Base-by-base conservation (phyloP, 2,329 filamentous ascomycete genomes). In the Cryphonectria parasitica region DNA sequence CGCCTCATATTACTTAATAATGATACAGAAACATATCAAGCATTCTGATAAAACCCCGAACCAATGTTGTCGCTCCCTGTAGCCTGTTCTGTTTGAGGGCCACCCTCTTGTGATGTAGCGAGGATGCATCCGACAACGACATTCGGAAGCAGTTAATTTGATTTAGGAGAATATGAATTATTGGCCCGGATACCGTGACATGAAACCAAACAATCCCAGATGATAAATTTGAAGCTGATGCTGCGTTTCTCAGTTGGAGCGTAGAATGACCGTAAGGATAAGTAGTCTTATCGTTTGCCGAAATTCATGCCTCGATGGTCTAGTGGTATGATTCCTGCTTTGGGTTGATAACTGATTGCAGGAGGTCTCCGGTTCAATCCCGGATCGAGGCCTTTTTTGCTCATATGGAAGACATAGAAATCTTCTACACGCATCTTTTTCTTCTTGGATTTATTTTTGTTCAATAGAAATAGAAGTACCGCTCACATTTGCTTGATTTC, bases 241-340 rank as follows among this genome's bases (percentile, higher is more conserved):
- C 22, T 22, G 2, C 19, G 6, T 45, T 22, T 22, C 17, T 19
- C 15, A 45, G 19, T 17, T 19, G 6, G 22, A 22, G 43, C 43
- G 43, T 1, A 8, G 1, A n/a, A 2, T n/a, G 19, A n/a, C n/a
- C n/a, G n/a, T n/a, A n/a, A 19, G 19, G 17, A 49, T 49, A 49
- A 49, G 45, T 49, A n/a, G 45, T n/a, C 22, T n/a, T 8, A 49
- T 49, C 10, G 4, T 49, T n/a, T n/a, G 22, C 31, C 58, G 22
- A 19, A 36, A 63, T 15, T 8, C 8, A 25, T 15, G 61, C 61
- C 61, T 64, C 61, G 61, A 64, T 64, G 61, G 61, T 64, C 61
- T 64, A 64, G 61, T 64, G 61, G 61, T 64, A 64, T 64, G 61
- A 64, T 64, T 64, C 61, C 61, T 64, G 61, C 61, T 64, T 64